Base-by-base conservation (phyloP, 352 stramenopile genomes). In the Phytophthora melonis region DNA sequence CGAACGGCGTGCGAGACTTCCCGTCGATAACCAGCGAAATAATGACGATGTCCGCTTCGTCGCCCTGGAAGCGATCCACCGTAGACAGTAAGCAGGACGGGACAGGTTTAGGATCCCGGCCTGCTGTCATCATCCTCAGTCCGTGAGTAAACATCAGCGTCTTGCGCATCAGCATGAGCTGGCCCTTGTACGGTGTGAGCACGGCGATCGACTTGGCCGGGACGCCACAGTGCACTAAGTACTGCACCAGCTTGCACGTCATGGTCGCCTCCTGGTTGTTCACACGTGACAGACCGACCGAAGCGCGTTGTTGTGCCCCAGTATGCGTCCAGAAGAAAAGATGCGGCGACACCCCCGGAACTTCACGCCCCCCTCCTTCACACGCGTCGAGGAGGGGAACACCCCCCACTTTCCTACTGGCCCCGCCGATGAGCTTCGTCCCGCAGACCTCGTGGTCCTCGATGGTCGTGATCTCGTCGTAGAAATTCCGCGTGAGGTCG, bases 41-140 rank as follows among this genome's bases (percentile, higher is more conserved):
- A 59, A 97, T 91, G n/a, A 97, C 86, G 39, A 97, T 75, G 68
- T 97, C 92, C 13, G 87, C 89, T 80, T 97, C 92, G 54, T 97
- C 92, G 18, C 92, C 92, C 77, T 97, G 91, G 39, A 97, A 97
- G n/a, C 90, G 79, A 75, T 97, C 92, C 7, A 97, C 89, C 1
- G 92, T 97, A 7, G 90, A 96, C 3, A 97, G 49, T 25, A 81
- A 81, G 39, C 87, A 93, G 34, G 84, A 79, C 9, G 86, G 84
- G 10, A 63, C 61, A 9, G 49, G 66, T 19, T 66, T 67, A 10
- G 68, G 52, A 21, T 82, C 67, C 18, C 55, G 18, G 18, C 70
- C 68, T 58, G 72, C 77, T 30, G 69, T 70, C 43, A 68, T 73
- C n/a, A 56, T 80, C 34, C 62, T 66, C 1, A 88, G 52, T 8